Conservation (phyloP, 2,329 filamentous ascomycete genomes). For the Hortaea werneckii region DNA sequence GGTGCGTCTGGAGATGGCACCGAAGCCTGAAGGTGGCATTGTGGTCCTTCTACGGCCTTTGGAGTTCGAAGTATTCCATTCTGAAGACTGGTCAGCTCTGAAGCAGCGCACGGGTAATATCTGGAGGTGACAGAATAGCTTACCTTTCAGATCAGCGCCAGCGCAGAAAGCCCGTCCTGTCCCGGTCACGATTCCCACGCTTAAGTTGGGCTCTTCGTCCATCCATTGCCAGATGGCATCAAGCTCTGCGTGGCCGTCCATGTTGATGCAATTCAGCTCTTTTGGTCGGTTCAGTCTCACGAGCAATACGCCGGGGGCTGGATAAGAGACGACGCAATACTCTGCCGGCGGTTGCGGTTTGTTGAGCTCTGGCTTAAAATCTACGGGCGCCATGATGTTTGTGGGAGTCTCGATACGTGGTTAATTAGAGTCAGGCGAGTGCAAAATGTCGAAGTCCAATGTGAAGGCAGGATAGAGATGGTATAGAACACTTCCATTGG, state of each 20-base stretch:
- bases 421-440: too few species aligned
- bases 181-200: slow-evolving; percentile 26
- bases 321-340: slow-evolving; percentile 18
- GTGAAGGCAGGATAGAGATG: background rate
- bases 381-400: background rate
- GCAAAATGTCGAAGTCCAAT: too few species aligned
- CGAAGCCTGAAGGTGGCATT: slow-evolving; percentile 43
- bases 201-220: slow-evolving; percentile 22
- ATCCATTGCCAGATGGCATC: slow-evolving; percentile 24
- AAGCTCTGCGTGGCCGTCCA: slow-evolving; percentile 22
- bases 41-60: slow-evolving; percentile 28
- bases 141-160: slow-evolving; percentile 28
- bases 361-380: background rate
- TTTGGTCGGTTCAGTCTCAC: slow-evolving; percentile 26
- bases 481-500: background rate
- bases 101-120: too few species aligned
- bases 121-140: background rate
- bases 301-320: slow-evolving; percentile 22
- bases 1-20: slow-evolving; percentile 43
- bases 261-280: slow-evolving; percentile 26
- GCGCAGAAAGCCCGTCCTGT: slow-evolving; percentile 27
- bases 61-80: slow-evolving; percentile 25
- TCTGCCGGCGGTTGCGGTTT: background rate
- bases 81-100: slow-evolving; percentile 6
- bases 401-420: too few species aligned